These are phyloP conservation scores for Colletotrichum euphorbiae DNA, from an alignment of 2,329 filamentous ascomycete species.

Conservation along the genomic window DNA sequence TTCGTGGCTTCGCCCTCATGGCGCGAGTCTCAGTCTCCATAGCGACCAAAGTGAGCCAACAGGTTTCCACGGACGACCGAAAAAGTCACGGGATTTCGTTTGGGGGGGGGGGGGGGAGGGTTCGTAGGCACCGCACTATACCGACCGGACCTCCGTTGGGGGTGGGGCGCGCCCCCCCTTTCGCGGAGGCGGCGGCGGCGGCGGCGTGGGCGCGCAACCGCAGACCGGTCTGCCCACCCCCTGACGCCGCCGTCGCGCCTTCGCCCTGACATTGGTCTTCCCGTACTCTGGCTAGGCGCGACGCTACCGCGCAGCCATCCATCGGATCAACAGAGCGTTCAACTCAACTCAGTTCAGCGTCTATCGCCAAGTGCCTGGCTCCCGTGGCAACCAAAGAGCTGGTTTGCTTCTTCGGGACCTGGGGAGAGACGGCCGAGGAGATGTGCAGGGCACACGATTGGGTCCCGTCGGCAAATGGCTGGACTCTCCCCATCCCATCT, in stretches of 20 bases:
- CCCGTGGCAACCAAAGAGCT: not conserved
- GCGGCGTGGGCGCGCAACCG: not conserved
- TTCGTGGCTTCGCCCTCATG: constrained; percentile 26
- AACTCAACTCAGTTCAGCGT: constrained; percentile 7
- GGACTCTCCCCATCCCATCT: constrained; percentile 14
- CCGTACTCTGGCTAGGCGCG: constrained; percentile 19
- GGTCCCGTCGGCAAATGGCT: not conserved
- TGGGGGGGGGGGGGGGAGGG: too few relatives aligned
- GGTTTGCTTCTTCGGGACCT: not conserved
- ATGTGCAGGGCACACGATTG: too few relatives aligned
- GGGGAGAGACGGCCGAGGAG: too few relatives aligned
- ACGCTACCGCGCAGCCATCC: constrained; percentile 19
- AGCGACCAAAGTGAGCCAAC: not conserved
- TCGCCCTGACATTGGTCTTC: constrained; percentile 28
- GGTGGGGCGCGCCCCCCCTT: constrained; percentile 11
- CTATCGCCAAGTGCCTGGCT: not conserved
- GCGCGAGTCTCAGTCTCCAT: constrained; percentile 12
- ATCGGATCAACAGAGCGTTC: constrained; percentile 6
- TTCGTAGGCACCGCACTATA: too few relatives aligned
- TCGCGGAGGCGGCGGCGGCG: not conserved
- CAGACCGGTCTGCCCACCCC: constrained; percentile 21
- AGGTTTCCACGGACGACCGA: constrained; percentile 8
- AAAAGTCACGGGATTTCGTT: constrained; percentile 5
- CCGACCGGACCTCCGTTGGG: constrained; percentile 39
- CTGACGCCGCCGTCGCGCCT: constrained; percentile 36